Percentiles rank a stretch among this genome's conserved stretches.
phyloP scores from a whole-genome alignment of 768 basidiomycete genomes.

The Sarcodon sp. region DNA sequence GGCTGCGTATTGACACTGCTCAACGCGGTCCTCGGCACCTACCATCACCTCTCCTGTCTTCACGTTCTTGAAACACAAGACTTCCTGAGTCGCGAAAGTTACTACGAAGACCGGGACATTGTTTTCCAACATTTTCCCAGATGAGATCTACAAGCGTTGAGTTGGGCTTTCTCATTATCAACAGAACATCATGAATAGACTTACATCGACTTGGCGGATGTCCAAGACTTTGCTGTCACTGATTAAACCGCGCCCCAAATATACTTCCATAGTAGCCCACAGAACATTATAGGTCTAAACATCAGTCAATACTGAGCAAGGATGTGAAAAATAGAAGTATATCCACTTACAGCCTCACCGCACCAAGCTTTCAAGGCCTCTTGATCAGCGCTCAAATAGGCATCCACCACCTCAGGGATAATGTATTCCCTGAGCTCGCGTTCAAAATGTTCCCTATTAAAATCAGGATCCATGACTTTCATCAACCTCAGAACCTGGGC shows the following conservation, averaged over 20 bases:
- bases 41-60: slow-evolving; percentile 80
- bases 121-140: slow-evolving; percentile 85
- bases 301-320: neutral
- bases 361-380: slow-evolving; percentile 85
- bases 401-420: slow-evolving; percentile 94
- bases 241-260: slow-evolving; percentile 78
- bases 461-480: slow-evolving; percentile 79
- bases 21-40: slow-evolving; percentile 83
- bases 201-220: slow-evolving; percentile 93
- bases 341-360: slow-evolving; percentile 73
- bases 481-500: slow-evolving; percentile 88
- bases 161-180: neutral
- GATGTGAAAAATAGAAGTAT: neutral
- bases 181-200: slow-evolving; percentile 14
- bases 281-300: slow-evolving; percentile 90
- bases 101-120: slow-evolving; percentile 84
- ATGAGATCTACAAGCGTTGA: slow-evolving; percentile 41
- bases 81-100: slow-evolving; percentile 88
- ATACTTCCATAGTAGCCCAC: slow-evolving; percentile 96
- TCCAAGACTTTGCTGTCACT: slow-evolving; percentile 93
- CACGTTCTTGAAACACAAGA: slow-evolving; percentile 81
- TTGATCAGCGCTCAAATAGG: slow-evolving; percentile 83
- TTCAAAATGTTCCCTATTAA: slow-evolving; percentile 78
- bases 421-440: slow-evolving; percentile 93
- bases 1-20: slow-evolving; percentile 88